phyloP scores from a whole-genome alignment of 176 grass and related monocot genomes.

The Bonia amplexicaulis region DNA sequence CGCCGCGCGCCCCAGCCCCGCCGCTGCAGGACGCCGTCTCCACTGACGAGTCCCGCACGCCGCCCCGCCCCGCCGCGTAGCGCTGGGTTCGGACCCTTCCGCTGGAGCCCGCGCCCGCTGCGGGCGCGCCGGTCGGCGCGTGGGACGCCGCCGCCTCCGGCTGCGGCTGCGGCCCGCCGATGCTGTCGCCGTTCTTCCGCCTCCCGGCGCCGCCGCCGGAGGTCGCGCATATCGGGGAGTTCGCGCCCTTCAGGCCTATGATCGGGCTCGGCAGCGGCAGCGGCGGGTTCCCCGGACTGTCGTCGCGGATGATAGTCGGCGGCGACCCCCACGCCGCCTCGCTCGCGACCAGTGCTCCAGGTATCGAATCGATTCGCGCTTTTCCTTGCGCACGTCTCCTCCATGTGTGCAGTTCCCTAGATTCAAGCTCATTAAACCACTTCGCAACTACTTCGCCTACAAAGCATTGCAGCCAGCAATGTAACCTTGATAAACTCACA shows the following conservation, averaged over 20 bases:
- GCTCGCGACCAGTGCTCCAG: constrained; percentile 9
- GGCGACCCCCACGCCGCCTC: not conserved
- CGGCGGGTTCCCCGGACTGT: not conserved
- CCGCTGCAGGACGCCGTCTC: constrained; percentile 19
- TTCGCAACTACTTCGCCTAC: not conserved
- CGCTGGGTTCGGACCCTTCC: constrained; percentile 32
- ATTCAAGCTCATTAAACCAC: not conserved
- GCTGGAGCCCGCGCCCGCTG: constrained; percentile 22
- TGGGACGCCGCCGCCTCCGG: not conserved
- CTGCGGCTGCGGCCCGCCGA: not conserved
- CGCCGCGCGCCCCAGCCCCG: not conserved
- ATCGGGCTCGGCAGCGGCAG: not conserved
- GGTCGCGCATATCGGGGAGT: not conserved
- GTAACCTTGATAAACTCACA: not conserved
- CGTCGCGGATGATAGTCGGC: not conserved
- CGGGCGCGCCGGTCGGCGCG: constrained; percentile 2
- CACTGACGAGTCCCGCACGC: constrained; percentile 35
- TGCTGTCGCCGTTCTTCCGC: constrained; percentile 49
- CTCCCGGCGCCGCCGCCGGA: not conserved
- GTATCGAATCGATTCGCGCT: not conserved
- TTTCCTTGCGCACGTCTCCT: not conserved
- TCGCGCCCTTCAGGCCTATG: constrained; percentile 12
- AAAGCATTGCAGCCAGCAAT: not conserved
- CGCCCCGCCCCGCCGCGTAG: not conserved
- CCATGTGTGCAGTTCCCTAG: not conserved